Conservation (phyloP, 1,284 basidiomycete species). For the Heterobasidion occidentale region DNA sequence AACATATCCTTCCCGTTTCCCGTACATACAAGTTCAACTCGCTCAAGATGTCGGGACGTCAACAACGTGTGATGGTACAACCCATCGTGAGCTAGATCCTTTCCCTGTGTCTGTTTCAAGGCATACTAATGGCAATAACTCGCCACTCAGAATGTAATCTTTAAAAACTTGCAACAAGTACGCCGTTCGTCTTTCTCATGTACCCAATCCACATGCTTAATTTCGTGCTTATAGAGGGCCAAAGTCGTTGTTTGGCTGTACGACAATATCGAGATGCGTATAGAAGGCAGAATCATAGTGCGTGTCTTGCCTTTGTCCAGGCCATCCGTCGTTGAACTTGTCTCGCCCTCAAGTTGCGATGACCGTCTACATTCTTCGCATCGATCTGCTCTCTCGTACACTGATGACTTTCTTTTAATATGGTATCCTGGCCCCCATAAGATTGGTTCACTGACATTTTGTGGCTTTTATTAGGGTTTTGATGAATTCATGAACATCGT, state of each 20-base stretch:
- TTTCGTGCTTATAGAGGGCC: slow-evolving; percentile 46
- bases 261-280: slow-evolving; percentile 94
- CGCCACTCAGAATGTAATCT: slow-evolving; percentile 86
- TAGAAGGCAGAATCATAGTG: slow-evolving; percentile 96
- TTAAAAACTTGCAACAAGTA: slow-evolving; percentile 94
- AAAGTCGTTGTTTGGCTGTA: slow-evolving; percentile 95
- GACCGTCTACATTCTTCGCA: background rate
- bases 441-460: background rate
- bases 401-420: too few relatives aligned
- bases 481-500: slow-evolving; percentile 99
- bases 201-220: background rate
- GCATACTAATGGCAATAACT: slow-evolving; percentile 5
- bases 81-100: slow-evolving; percentile 70
- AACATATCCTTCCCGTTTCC: slow-evolving; percentile 5
- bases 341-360: slow-evolving; percentile 15
- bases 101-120: background rate
- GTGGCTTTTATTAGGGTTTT: slow-evolving; percentile 66
- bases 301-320: slow-evolving; percentile 26
- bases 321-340: slow-evolving; percentile 18
- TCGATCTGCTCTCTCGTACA: background rate
- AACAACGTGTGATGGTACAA: slow-evolving; percentile 95
- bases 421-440: too few relatives aligned
- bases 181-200: background rate
- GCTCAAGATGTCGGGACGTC: slow-evolving; percentile 79
- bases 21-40: slow-evolving; percentile 12